Base-by-base conservation (phyloP, 2,329 filamentous ascomycete genomes). In the Didymellaceae sp. region DNA sequence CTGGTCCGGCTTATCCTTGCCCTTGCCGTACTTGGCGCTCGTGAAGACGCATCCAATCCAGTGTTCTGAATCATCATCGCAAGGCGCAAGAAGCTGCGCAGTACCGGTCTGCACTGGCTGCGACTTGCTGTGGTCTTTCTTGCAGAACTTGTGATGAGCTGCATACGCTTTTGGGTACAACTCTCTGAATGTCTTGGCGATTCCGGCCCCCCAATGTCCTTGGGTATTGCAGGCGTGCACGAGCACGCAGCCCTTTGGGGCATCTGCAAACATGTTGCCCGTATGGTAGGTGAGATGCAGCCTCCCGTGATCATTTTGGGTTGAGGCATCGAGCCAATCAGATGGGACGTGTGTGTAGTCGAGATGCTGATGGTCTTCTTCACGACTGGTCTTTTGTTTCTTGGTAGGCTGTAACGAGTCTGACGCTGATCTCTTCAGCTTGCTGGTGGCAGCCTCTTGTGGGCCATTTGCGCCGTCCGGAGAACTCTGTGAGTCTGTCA, bases 41-140 rank as follows among this genome's bases (percentile, higher is more conserved):
- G 83, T 86, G 55, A 86, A 86, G 0, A 86, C 66, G 55, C 83
- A 86, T 0, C 80, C 78, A 20, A 86, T 77, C 77, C 80, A 86
- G 46, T 83, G 80, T 10, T 68, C 66, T 17, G 40, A 45, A 5
- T 46, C 58, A 1, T 66, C 71, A 4, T 76, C 62, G 25, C 76
- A 74, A 0, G 82, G 82, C 4, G 79, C 75, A 20, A 86, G 85
- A 2, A 86, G 67, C 1, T 83, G 72, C 2, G 79, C 75, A 0
- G 78, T 82, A 1, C 81, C 82, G 0, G 71, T 62, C 1, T 71
- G 65, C 1, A 71, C 61, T 0, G 67, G 60, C 6, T 65, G 57
- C 7, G 59, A 39, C 13, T 61, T 61, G 24, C 52, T 37, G 33
- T 68, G 62, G 1, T 49, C 32, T n/a, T 47, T 55, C 11, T 54